Percentiles rank a stretch among this genome's conserved stretches.
Evolutionary conservation across 176 grass and related monocot species (phyloP).

Genomic region (Cenchrus fungigraminus): DNA sequence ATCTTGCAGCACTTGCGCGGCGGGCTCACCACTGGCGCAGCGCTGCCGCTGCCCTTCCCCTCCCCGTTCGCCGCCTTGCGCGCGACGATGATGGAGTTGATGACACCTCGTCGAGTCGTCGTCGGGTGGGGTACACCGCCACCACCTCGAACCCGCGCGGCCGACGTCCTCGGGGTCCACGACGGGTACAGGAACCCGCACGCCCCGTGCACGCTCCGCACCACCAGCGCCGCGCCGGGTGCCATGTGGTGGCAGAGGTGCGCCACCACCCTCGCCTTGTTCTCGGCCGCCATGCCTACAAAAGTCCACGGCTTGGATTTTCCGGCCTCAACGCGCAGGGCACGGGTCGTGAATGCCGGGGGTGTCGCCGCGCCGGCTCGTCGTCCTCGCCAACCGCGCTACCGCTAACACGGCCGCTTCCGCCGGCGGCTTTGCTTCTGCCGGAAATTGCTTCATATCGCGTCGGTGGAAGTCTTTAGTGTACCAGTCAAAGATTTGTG

Average conservation of each 20-base stretch:
- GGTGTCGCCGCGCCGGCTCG: too few species aligned
- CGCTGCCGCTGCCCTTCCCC: background rate
- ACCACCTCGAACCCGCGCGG: constrained; percentile 49
- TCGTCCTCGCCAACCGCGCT: too few species aligned
- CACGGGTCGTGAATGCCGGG: too few species aligned
- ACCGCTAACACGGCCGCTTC: too few species aligned
- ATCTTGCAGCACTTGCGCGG: constrained; percentile 38
- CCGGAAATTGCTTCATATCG: too few species aligned
- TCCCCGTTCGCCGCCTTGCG: constrained; percentile 27
- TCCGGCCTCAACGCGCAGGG: too few species aligned
- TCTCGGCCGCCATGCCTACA: constrained; percentile 19
- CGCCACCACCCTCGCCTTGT: constrained; percentile 44
- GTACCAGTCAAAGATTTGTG: too few species aligned
- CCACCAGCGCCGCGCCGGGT: constrained; percentile 42
- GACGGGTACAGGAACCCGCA: constrained; percentile 40
- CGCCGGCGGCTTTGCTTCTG: too few species aligned
- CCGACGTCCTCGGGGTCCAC: too few species aligned
- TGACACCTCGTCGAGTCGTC: constrained; percentile 29
- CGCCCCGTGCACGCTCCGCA: constrained; percentile 61
- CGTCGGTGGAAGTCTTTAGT: too few species aligned
- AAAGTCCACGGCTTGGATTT: too few species aligned
- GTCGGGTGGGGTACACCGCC: constrained; percentile 56
- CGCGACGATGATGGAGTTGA: constrained; percentile 60
- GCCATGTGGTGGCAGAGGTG: constrained; percentile 57
- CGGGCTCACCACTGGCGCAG: background rate